Percentiles rank a stretch among this genome's conserved stretches.
Evolutionary conservation across 495 filamentous ascomycete species (phyloP).

Genomic region (Neurospora tetrasperma): DNA sequence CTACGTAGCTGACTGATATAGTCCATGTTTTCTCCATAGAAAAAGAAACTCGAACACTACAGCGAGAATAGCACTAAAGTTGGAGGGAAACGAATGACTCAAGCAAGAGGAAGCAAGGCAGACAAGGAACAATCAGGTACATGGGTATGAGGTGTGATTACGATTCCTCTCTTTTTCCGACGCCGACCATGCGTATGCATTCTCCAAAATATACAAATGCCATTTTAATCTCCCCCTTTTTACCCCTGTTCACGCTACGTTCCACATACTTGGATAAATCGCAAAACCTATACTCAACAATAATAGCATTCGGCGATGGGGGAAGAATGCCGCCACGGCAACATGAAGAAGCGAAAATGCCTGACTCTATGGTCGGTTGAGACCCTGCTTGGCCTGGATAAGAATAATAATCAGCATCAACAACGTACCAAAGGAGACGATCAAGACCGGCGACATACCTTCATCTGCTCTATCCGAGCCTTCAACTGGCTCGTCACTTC

Average conservation of each 20-base stretch:
- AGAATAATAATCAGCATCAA: background rate
- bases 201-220: background rate
- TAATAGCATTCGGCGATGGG: background rate
- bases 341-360: no score
- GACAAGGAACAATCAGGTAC: background rate
- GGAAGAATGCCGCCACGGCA: no score
- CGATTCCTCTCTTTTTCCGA: background rate
- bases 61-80: background rate
- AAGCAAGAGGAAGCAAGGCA: background rate
- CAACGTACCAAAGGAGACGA: background rate
- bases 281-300: background rate
- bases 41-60: background rate
- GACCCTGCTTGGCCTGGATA: slow-evolving; percentile 25
- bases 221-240: background rate
- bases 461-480: slow-evolving; percentile 80
- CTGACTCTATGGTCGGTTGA: slow-evolving; percentile 17
- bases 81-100: background rate
- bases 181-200: background rate
- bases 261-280: background rate
- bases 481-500: slow-evolving; percentile 97
- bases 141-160: background rate
- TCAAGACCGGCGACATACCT: slow-evolving; percentile 27
- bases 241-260: background rate
- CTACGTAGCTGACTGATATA: background rate
- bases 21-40: background rate